Evolutionary conservation across 2,329 filamentous ascomycete genomes (phyloP), one percentile per base, ranked within the genome.

Genomic region (Cytospora schulzeri): DNA sequence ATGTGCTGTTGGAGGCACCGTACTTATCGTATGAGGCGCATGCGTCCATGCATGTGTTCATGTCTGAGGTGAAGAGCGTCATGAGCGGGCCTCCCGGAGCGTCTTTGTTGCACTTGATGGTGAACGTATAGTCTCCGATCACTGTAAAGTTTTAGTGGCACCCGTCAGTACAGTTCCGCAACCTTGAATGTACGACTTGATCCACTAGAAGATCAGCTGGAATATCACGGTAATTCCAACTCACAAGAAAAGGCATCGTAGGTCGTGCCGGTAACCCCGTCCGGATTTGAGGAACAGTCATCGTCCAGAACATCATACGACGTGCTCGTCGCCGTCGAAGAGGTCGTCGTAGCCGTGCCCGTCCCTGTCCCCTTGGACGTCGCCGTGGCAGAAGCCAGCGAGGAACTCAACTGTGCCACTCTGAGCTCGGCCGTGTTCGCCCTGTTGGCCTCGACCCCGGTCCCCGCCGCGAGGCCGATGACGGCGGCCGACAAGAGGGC

Each of bases 41-140:
- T 12, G 80, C 79, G 67, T 82, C 80, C 69, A 83, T 81, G 71
- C 80, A 83, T 31, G 75, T 75, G 69, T 76, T 71, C 55, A 82
- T 80, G 68, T 76, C 74, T 57, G 75, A 72, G 7, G 77, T 74
- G 68, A 82, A 82, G 9, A 83, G 70, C 0, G 76, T 76, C 62
- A 76, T 71, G 3, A 82, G 63, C 0, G 78, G 76, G 0, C 65
- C 22, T 54, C 75, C 75, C 3, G 75, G 71, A 4, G 79, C 73
- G 66, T 83, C 77, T 31, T 70, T 73, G 66, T 81, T 79, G 75
- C 80, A 82, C 70, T 76, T 77, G 60, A 81, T 76, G 31, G 72
- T 78, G 70, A 76, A 82, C 4, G 70, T 75, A 14, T 71, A 66
- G 29, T 71, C 73, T 38, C 72, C 69, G 52, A 76, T 76, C 58